Percentiles rank a stretch among this genome's conserved stretches.
phyloP scores from a whole-genome alignment of 768 basidiomycete genomes.

The Chalciporus pseudorubinellus region DNA sequence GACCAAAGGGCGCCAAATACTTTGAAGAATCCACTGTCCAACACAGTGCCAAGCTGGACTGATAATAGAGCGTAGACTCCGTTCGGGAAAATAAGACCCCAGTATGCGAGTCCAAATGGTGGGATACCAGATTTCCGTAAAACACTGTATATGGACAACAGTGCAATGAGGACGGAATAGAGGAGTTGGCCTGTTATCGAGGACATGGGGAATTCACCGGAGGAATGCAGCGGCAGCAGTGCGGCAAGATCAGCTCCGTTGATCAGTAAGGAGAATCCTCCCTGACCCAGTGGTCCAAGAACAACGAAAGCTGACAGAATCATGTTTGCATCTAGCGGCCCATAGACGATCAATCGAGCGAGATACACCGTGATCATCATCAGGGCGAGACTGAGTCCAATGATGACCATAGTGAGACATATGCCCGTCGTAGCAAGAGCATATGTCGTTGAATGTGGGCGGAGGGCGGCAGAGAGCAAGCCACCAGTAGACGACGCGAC shows the following conservation, averaged over 20 bases:
- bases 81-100: conserved; percentile 58
- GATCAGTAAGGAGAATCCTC: conserved; percentile 43
- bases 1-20: conserved; percentile 55
- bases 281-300: conserved; percentile 54
- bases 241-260: conserved; percentile 39
- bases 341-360: conserved; percentile 41
- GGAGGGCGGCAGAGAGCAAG: conserved; percentile 40
- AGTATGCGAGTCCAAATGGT: conserved; percentile 47
- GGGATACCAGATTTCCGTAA: conserved; percentile 31
- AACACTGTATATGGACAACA: conserved; percentile 39
- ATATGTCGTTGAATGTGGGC: conserved; percentile 33
- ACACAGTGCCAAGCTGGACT: conserved; percentile 45
- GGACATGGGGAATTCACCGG: conserved; percentile 32
- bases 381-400: conserved; percentile 46
- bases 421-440: conserved; percentile 43
- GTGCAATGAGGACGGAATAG: conserved; percentile 41
- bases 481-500: conserved; percentile 54
- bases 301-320: conserved; percentile 47
- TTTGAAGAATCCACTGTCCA: conserved; percentile 51
- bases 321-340: conserved; percentile 38
- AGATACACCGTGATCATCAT: conserved; percentile 51
- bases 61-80: conserved; percentile 50
- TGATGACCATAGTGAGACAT: conserved; percentile 43
- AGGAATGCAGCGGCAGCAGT: conserved; percentile 33
- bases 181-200: conserved; percentile 40